phyloP scores from a whole-genome alignment of 495 filamentous ascomycete species.

The Penicillium crystallinum region DNA sequence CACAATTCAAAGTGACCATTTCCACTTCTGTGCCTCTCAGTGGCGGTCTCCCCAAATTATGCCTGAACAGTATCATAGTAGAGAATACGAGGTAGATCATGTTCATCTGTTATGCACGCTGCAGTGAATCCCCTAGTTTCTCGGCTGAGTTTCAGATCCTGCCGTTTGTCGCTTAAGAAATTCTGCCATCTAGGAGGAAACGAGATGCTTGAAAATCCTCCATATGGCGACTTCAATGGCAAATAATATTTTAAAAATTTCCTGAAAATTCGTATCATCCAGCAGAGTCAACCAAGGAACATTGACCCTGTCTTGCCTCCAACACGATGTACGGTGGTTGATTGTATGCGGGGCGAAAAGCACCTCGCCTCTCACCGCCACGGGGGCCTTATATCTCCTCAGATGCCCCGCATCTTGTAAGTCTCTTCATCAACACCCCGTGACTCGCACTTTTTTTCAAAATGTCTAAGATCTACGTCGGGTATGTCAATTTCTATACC shows the following conservation, averaged over 20 bases:
- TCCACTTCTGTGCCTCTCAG: not conserved
- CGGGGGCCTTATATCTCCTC: conserved; percentile 1
- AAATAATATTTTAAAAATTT: not conserved
- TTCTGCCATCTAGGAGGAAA: not conserved
- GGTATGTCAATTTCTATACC: not conserved
- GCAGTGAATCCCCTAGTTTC: not conserved
- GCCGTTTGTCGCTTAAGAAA: not conserved
- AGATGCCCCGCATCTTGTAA: conserved; percentile 4
- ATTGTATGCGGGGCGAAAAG: not conserved
- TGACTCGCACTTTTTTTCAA: conserved; percentile 2
- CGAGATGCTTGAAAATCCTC: not conserved
- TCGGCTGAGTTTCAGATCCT: not conserved
- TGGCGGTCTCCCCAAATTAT: not conserved
- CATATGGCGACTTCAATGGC: not conserved
- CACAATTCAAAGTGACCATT: not conserved
- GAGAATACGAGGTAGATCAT: not conserved
- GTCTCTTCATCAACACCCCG: conserved; percentile 4
- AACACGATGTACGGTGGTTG: too few relatives aligned
- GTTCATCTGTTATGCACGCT: not conserved
- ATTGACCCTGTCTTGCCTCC: not conserved
- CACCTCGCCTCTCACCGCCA: conserved; percentile 4
- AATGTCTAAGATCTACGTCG: conserved; percentile 17
- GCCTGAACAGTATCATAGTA: not conserved
- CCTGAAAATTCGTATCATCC: not conserved
- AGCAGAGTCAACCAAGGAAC: not conserved